Conservation (phyloP, 139 green algal genomes). For the Helicosporidium sp. region DNA sequence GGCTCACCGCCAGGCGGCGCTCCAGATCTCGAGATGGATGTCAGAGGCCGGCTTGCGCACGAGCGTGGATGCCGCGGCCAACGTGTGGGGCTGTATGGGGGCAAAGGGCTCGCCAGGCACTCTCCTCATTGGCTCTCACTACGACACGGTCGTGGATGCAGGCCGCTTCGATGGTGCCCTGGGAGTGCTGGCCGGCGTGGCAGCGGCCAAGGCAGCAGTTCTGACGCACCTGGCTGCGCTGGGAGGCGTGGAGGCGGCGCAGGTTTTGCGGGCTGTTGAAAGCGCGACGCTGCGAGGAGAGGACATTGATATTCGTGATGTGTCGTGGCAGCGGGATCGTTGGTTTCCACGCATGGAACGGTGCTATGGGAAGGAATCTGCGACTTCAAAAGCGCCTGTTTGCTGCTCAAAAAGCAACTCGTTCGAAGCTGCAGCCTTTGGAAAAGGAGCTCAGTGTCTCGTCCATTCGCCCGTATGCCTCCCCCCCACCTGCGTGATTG, state of each 20-base stretch:
- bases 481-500: conserved; percentile 30
- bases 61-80: conserved; percentile 54
- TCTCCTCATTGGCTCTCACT: conserved; percentile 68
- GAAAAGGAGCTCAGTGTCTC: neutral
- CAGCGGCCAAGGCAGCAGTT: conserved; percentile 48
- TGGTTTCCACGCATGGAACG: too few species aligned
- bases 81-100: conserved; percentile 49
- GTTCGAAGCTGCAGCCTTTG: neutral
- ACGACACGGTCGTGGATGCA: conserved; percentile 79
- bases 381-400: neutral
- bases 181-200: conserved; percentile 60
- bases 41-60: conserved; percentile 43
- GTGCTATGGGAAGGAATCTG: too few species aligned
- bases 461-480: neutral
- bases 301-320: too few species aligned
- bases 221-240: too few species aligned
- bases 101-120: conserved; percentile 3
- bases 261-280: too few species aligned
- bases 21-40: conserved; percentile 45
- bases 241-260: too few species aligned
- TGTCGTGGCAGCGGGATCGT: too few species aligned
- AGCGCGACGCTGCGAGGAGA: too few species aligned
- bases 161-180: conserved; percentile 72
- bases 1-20: conserved; percentile 31
- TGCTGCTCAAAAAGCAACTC: neutral